Base-by-base conservation (phyloP, 352 stramenopile genomes). In the Phytopythium aichiense region DNA sequence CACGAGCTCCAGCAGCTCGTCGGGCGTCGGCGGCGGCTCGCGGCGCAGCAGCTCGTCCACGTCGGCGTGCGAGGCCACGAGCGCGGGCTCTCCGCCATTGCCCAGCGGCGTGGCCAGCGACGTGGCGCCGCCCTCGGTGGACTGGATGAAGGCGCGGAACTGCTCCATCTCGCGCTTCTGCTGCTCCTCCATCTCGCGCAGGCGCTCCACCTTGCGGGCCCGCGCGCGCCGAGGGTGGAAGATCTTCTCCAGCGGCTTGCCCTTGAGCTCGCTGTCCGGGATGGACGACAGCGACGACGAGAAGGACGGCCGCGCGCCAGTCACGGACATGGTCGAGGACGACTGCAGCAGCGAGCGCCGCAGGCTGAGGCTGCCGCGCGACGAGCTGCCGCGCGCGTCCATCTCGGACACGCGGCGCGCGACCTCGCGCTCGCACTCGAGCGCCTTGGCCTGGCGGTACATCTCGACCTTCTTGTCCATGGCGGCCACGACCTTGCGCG, bases 401-500 rank as follows among this genome's bases (percentile, higher is more conserved):
- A 79, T 64, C 59, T 86, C 80, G 11, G 76, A 87, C n/a, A 88
- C 57, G 65, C 84, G 72, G 25, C 77, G 77, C 65, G 91, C 76
- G 59, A 95, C 77, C 75, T 93, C 86, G 8, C 80, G 77, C 70
- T 95, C 86, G 58, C 72, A 74, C 50, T 93, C 86, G 42, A 90
- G 66, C 59, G 92, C 86, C 63, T 92, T 92, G 11, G 79, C 84
- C 65, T 92, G 84, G 65, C 88, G 90, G 68, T 93, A 92, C 77
- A 92, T 91, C 48, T 73, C 79, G 60, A 95, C 88, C 67, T 92
- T 89, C 68, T 89, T 87, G 63, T 95, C 79, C 76, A 92, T 91
- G 40, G 80, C 73, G 49, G 87, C 79, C 0, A 90, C 65, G 13
- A 91, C 76, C 50, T 89, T 87, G 25, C 74, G 72, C 16, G 82